phyloP scores from a whole-genome alignment of 2,329 filamentous ascomycete genomes.

The Exophiala sp. region DNA sequence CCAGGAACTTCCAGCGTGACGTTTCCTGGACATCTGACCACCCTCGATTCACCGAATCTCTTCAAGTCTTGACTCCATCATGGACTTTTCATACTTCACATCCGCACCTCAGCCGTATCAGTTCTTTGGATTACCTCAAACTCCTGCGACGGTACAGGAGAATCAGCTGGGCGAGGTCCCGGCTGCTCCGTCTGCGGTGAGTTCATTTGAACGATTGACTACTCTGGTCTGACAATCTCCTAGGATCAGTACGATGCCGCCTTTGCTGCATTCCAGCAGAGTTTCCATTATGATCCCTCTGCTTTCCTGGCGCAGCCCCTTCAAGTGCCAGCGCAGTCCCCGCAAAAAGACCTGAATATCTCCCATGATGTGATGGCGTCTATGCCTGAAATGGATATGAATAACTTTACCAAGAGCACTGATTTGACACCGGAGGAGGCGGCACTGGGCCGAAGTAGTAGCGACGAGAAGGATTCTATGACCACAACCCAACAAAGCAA shows the following conservation, averaged over 20 bases:
- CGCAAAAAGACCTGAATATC: constrained; percentile 33
- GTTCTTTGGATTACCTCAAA: constrained; percentile 44
- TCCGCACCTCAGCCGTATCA: constrained; percentile 41
- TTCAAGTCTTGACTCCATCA: constrained; percentile 27
- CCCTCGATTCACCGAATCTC: too few species aligned
- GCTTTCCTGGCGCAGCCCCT: constrained; percentile 32
- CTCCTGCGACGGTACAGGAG: constrained; percentile 34
- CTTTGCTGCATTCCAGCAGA: constrained; percentile 37
- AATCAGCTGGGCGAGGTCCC: constrained; percentile 43
- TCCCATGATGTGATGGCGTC: constrained; percentile 32
- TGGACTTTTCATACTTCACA: constrained; percentile 55
- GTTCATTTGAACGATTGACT: constrained; percentile 9
- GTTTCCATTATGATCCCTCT: constrained; percentile 35
- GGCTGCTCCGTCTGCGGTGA: constrained; percentile 39
- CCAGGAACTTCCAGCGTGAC: neutral
- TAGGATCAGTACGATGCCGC: constrained; percentile 34
- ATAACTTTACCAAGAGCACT: constrained; percentile 32
- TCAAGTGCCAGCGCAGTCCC: constrained; percentile 9
- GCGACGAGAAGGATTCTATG: constrained; percentile 48
- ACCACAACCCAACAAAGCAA: constrained; percentile 52
- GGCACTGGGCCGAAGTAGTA: constrained; percentile 38
- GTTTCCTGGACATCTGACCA: neutral
- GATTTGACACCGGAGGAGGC: constrained; percentile 31
- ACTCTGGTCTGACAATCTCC: constrained; percentile 21
- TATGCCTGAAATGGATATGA: constrained; percentile 30